Evolutionary conservation across 1,284 basidiomycete genomes (phyloP).

Genomic region (Cryptococcus neoformans): DNA sequence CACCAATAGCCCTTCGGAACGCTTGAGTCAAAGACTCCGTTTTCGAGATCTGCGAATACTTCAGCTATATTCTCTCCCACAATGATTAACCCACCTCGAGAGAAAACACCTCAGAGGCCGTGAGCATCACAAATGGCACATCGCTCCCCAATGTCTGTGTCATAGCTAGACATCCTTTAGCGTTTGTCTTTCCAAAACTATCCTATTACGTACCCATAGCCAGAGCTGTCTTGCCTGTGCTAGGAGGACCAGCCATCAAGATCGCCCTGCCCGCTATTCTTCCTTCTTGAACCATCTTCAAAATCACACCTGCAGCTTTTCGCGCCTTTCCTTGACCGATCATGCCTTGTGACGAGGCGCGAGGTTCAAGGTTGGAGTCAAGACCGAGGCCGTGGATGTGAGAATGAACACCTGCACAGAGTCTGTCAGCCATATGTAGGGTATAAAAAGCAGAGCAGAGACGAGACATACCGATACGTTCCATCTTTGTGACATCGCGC

Average conservation of each 20-base stretch:
- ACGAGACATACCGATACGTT: constrained; percentile 72
- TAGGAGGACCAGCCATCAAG: constrained; percentile 93
- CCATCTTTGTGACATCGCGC: constrained; percentile 90
- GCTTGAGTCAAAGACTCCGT: constrained; percentile 98
- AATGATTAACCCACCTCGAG: constrained; percentile 56
- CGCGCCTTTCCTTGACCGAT: constrained; percentile 93
- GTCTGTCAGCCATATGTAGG: not conserved
- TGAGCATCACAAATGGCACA: constrained; percentile 96
- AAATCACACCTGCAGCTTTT: constrained; percentile 94
- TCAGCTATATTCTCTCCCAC: not conserved
- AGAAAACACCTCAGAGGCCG: constrained; percentile 95
- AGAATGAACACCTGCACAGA: constrained; percentile 78
- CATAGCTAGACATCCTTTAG: constrained; percentile 67
- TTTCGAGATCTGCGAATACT: constrained; percentile 72
- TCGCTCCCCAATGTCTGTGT: constrained; percentile 89
- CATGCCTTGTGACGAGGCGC: constrained; percentile 82
- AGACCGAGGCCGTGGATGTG: constrained; percentile 93
- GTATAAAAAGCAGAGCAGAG: not conserved
- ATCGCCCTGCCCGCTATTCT: constrained; percentile 93
- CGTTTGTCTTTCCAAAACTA: not conserved
- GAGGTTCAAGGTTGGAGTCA: constrained; percentile 84
- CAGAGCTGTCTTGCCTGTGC: constrained; percentile 96
- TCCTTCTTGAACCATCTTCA: constrained; percentile 97
- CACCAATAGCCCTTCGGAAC: constrained; percentile 91
- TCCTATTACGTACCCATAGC: constrained; percentile 67